Evolutionary conservation across 208 protist genomes (phyloP).

Genomic region (Acanthamoeba triangularis): DNA sequence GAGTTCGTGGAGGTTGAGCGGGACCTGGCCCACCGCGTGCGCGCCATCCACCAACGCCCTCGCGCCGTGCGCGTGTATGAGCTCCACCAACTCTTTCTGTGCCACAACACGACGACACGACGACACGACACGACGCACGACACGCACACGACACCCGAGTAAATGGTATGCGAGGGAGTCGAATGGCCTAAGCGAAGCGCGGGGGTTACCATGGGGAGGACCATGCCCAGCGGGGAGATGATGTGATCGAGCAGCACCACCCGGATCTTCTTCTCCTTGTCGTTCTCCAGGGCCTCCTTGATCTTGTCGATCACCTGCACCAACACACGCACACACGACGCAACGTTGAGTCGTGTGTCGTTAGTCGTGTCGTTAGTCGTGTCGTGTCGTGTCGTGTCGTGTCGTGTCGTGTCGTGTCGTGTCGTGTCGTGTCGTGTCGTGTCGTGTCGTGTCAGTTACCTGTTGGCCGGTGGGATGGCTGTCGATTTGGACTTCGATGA

Average conservation of each 20-base stretch:
- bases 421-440: no score
- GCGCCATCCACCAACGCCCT: conserved; percentile 95
- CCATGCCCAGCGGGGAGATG: conserved; percentile 33
- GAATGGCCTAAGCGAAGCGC: not conserved
- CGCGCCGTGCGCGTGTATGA: conserved; percentile 90
- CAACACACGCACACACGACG: not conserved
- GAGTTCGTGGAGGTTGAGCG: conserved; percentile 92
- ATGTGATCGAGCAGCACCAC: conserved; percentile 10
- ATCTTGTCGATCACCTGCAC: not conserved
- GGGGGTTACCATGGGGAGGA: conserved; percentile 4
- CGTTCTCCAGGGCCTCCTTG: not conserved
- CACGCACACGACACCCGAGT: not conserved
- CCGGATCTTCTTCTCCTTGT: not conserved
- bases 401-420: no score
- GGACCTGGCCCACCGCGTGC: conserved; percentile 92
- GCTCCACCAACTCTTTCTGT: conserved; percentile 86
- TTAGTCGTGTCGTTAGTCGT: no score
- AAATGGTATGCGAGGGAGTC: not conserved
- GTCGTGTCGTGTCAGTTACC: not conserved
- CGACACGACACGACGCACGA: not conserved
- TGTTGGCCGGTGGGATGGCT: not conserved
- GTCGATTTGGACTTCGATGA: conserved; percentile 6
- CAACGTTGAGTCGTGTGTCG: not conserved
- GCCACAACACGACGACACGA: not conserved
- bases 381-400: no score